phyloP scores from a whole-genome alignment of 768 basidiomycete species.

The Hydnomerulius pinastri region DNA sequence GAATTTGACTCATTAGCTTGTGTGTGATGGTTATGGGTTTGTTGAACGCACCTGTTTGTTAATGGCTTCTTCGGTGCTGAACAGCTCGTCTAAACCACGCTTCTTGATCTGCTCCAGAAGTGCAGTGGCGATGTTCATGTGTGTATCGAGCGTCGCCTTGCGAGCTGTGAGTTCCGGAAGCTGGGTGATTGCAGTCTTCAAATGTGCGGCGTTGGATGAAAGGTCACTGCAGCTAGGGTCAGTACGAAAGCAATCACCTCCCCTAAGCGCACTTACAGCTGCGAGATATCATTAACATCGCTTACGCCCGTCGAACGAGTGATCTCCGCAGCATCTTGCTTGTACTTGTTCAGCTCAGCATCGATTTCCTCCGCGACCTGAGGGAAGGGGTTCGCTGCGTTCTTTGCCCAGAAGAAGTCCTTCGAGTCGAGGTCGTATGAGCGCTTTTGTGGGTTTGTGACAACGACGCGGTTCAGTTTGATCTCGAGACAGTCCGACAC shows the following conservation, averaged over 20 bases:
- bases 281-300: constrained; percentile 92
- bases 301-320: constrained; percentile 95
- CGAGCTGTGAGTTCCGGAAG: constrained; percentile 95
- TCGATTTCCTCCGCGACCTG: constrained; percentile 99
- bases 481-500: constrained; percentile 98
- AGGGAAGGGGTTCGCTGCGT: constrained; percentile 95
- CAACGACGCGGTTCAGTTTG: constrained; percentile 92
- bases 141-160: constrained; percentile 94
- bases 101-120: constrained; percentile 94
- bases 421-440: constrained; percentile 97
- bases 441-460: constrained; percentile 70
- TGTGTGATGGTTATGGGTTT: not conserved
- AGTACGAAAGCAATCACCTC: constrained; percentile 5
- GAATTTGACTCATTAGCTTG: constrained; percentile 1
- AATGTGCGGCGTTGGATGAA: constrained; percentile 87
- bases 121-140: constrained; percentile 99
- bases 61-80: constrained; percentile 92
- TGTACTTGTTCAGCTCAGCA: constrained; percentile 85
- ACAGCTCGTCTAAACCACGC: constrained; percentile 94
- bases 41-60: constrained; percentile 66
- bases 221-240: constrained; percentile 60
- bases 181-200: constrained; percentile 97
- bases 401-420: constrained; percentile 99
- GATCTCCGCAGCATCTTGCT: constrained; percentile 95
- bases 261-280: constrained; percentile 61